A percentile compares a stretch with the other conserved stretches of the same genome.
Conservation (phyloP, 2,329 filamentous ascomycete genomes). For the Fusarium clavum region DNA sequence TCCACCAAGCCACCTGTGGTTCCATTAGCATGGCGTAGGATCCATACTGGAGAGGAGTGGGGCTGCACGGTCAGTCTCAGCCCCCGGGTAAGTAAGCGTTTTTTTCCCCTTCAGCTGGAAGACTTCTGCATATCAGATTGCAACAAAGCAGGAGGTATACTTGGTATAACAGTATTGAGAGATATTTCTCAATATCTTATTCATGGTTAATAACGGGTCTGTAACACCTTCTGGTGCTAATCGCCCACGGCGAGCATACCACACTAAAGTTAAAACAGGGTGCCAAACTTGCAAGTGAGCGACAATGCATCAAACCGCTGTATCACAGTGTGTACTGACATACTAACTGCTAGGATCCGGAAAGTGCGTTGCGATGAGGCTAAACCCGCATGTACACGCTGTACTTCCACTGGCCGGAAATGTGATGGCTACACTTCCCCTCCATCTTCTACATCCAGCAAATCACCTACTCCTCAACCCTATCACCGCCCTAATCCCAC, state of each 20-base stretch:
- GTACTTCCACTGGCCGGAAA: constrained; percentile 11
- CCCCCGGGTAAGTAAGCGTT: not conserved
- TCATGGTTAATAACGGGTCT: not conserved
- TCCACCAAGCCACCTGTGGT: fast-evolving
- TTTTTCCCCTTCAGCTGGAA: not conserved
- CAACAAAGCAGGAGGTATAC: not conserved
- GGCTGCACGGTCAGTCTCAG: not conserved
- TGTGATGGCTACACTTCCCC: constrained; percentile 17
- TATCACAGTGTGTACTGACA: not conserved
- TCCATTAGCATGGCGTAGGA: not conserved
- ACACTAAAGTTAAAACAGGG: not conserved
- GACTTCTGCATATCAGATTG: not conserved
- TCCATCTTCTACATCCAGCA: not conserved
- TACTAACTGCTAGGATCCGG: not conserved
- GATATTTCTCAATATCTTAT: fast-evolving
- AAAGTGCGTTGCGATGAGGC: not conserved
- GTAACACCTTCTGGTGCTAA: fast-evolving
- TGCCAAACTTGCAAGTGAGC: not conserved
- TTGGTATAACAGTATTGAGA: not conserved
- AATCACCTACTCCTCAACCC: no score
- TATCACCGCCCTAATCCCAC: not conserved
- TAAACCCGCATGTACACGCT: constrained; percentile 11
- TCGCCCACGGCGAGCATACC: not conserved
- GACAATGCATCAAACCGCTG: no score
- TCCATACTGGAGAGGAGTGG: not conserved